Evolutionary conservation across 2,329 filamentous ascomycete genomes (phyloP).

Genomic region (Aspergillus vadensis): DNA sequence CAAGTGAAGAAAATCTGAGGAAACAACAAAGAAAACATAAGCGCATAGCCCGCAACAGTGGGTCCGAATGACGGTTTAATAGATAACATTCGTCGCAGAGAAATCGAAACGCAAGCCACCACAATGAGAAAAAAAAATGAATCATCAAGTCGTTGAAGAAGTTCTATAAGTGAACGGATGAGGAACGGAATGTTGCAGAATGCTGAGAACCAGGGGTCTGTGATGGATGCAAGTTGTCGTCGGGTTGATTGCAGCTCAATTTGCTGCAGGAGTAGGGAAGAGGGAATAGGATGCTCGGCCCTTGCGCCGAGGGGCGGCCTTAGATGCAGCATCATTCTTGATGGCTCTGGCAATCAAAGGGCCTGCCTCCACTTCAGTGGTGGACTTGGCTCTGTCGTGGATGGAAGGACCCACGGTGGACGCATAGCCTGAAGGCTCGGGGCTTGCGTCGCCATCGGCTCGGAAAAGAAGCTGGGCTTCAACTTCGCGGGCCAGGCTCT

Average conservation of each 20-base stretch:
- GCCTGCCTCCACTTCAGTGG: constrained; percentile 35
- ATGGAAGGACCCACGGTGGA: constrained; percentile 21
- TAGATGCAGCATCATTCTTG: constrained; percentile 30
- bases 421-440: constrained; percentile 30
- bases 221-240: background rate
- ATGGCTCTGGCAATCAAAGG: constrained; percentile 16
- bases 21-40: constrained; percentile 13
- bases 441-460: constrained; percentile 29
- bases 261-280: constrained; percentile 22
- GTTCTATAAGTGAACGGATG: constrained; percentile 21
- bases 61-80: constrained; percentile 19
- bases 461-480: constrained; percentile 34
- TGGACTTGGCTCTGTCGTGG: constrained; percentile 43
- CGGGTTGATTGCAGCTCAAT: constrained; percentile 5
- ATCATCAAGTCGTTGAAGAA: constrained; percentile 33
- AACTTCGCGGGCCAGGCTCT: constrained; percentile 39
- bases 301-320: constrained; percentile 36
- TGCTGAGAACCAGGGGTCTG: background rate
- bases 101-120: constrained; percentile 14
- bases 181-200: constrained; percentile 5
- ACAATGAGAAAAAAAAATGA: constrained; percentile 17
- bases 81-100: constrained; percentile 19
- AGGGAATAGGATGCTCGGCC: constrained; percentile 48
- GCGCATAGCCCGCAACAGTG: constrained; percentile 10
- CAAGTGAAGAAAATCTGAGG: constrained; percentile 13